A percentile compares a stretch with the other conserved stretches of the same genome.
phyloP scores from a whole-genome alignment of 805 yeast genomes.

The Cyberlindnera xylosilytica region DNA sequence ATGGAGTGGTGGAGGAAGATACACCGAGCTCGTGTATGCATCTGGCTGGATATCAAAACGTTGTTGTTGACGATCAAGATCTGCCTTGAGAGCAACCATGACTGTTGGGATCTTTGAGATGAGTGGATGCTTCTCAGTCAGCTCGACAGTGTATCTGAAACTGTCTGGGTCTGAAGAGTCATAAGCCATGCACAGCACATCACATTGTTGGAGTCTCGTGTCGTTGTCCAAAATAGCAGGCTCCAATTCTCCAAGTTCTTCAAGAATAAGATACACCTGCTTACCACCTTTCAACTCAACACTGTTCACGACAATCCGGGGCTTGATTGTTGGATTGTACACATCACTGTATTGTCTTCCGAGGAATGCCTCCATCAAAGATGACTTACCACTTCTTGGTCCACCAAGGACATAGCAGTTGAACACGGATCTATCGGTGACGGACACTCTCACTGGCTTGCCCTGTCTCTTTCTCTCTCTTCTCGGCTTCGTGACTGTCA shows the following conservation, averaged over 20 bases:
- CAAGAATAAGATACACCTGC: constrained; percentile 87
- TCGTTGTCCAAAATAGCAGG: constrained; percentile 76
- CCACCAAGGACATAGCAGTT: constrained; percentile 88
- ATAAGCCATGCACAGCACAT: constrained; percentile 83
- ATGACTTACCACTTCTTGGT: constrained; percentile 81
- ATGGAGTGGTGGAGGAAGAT: constrained; percentile 80
- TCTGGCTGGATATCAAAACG: constrained; percentile 85
- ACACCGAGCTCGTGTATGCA: constrained; percentile 64
- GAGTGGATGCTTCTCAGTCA: constrained; percentile 56
- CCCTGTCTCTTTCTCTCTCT: constrained; percentile 64
- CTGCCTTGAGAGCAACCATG: constrained; percentile 92
- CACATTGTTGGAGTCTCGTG: constrained; percentile 74
- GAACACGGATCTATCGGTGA: constrained; percentile 84
- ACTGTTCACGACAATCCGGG: constrained; percentile 83
- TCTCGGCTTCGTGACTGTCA: constrained; percentile 81
- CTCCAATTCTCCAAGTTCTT: constrained; percentile 86
- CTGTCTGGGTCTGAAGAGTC: constrained; percentile 97
- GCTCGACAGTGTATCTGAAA: constrained; percentile 73
- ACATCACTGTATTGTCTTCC: constrained; percentile 66
- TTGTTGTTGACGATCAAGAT: constrained; percentile 93
- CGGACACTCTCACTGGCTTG: constrained; percentile 62
- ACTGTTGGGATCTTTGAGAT: constrained; percentile 73
- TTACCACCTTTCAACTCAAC: constrained; percentile 93
- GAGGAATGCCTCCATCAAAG: constrained; percentile 77
- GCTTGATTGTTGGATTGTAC: constrained; percentile 79